A percentile compares a stretch with the other conserved stretches of the same genome.
Evolutionary conservation across 1,284 basidiomycete species (phyloP).

Genomic region (Ustilago tritici): DNA sequence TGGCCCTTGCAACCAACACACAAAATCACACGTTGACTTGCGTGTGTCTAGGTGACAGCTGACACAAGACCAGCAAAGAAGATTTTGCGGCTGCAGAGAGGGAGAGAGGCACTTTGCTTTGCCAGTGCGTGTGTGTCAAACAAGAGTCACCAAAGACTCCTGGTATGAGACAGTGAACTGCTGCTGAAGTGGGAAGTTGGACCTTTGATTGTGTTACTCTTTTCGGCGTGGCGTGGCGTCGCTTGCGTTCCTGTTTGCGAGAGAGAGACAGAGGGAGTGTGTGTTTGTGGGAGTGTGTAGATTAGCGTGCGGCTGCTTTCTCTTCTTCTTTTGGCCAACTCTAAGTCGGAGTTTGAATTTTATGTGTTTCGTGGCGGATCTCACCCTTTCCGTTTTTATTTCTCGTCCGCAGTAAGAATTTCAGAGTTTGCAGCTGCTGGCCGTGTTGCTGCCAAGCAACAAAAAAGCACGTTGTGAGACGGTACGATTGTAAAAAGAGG

Average conservation of each 20-base stretch:
- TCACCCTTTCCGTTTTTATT: conserved; percentile 3
- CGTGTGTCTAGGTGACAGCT: neutral
- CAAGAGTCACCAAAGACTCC: neutral
- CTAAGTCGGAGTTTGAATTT: conserved; percentile 12
- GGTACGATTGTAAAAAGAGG: neutral
- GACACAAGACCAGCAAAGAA: conserved; percentile 2
- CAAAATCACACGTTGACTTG: neutral
- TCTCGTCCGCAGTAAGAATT: neutral
- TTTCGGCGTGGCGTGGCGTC: neutral
- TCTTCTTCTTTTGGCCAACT: neutral
- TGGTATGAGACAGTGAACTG: neutral
- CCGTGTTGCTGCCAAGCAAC: neutral
- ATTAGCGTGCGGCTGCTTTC: neutral
- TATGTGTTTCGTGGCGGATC: conserved; percentile 10
- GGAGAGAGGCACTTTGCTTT: neutral
- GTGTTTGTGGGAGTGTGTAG: no score
- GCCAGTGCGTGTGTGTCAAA: neutral
- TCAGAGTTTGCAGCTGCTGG: neutral
- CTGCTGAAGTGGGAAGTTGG: neutral
- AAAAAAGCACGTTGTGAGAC: neutral
- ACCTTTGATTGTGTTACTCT: neutral
- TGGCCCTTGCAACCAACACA: neutral
- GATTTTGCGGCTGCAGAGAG: neutral
- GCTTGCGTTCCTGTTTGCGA: neutral
- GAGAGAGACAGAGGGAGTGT: no score